Conservation (phyloP, 108 stramenopile genomes). For the Cyclotella cryptica region DNA sequence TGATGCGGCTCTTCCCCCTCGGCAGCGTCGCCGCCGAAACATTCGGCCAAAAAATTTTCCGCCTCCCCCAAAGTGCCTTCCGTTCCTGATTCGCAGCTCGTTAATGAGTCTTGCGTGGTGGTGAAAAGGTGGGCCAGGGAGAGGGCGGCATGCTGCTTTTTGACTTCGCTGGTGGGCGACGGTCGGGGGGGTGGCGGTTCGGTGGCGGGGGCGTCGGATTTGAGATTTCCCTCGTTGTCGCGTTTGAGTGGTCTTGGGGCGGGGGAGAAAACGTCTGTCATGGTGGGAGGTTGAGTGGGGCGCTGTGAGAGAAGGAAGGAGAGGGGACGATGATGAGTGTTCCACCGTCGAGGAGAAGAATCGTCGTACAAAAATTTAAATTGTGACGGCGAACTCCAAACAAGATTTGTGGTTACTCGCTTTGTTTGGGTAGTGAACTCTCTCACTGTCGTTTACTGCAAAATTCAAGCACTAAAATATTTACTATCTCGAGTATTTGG, state of each 20-base stretch:
- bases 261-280: background rate
- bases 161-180: slow-evolving; percentile 35
- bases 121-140: slow-evolving; percentile 33
- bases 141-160: slow-evolving; percentile 36
- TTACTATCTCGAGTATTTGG: too few relatives aligned
- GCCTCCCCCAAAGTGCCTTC: slow-evolving; percentile 12
- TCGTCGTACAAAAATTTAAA: too few relatives aligned
- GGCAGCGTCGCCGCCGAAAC: slow-evolving; percentile 8
- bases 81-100: background rate
- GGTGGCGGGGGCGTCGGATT: background rate
- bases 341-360: too few relatives aligned
- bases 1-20: slow-evolving; percentile 4
- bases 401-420: too few relatives aligned
- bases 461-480: too few relatives aligned
- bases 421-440: too few relatives aligned
- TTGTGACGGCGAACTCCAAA: too few relatives aligned
- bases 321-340: background rate
- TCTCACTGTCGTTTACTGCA: too few relatives aligned
- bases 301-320: background rate
- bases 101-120: slow-evolving; percentile 8
- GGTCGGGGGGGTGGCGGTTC: background rate
- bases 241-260: background rate
- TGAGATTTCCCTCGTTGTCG: slow-evolving; percentile 8
- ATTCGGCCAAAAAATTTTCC: slow-evolving; percentile 16
- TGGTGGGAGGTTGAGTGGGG: background rate